Percentiles rank a stretch among this genome's conserved stretches.
These are phyloP conservation scores for Cenchrus americanus DNA, from an alignment of 176 grass and related monocot genomes.

Conservation along the genomic window DNA sequence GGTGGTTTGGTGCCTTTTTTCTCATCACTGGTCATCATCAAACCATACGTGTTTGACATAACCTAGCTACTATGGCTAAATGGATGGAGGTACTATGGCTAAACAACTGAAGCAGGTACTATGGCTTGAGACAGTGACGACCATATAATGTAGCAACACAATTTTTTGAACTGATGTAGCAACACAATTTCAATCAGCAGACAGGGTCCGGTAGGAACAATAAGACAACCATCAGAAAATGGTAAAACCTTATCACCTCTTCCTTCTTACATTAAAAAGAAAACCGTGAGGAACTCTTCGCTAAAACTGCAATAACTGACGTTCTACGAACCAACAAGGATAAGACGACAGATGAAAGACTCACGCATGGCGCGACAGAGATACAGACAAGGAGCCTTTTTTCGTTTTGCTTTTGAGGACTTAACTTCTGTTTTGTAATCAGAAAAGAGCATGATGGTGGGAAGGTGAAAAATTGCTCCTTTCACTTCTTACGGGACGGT, in stretches of 20 bases:
- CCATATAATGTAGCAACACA: background rate
- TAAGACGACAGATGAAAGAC: background rate
- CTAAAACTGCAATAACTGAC: background rate
- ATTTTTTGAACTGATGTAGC: conserved; percentile 9
- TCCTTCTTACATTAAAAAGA: background rate
- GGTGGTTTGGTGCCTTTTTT: background rate
- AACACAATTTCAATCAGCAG: conserved; percentile 5
- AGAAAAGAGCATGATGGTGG: background rate
- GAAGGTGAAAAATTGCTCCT: background rate
- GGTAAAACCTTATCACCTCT: conserved; percentile 8
- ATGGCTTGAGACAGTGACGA: background rate
- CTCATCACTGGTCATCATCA: background rate
- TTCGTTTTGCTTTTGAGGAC: background rate
- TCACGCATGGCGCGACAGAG: background rate
- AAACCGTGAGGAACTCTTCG: background rate
- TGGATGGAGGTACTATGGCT: background rate
- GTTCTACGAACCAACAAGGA: background rate
- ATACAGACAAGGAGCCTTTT: background rate
- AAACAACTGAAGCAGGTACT: conserved; percentile 10
- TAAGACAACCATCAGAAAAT: conserved; percentile 9
- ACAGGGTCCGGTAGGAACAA: background rate
- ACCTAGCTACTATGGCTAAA: background rate
- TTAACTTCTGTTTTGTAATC: background rate
- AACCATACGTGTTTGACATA: conserved; percentile 8
- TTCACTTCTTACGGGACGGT: background rate